These are phyloP conservation scores for Pilatotrama ljubarskyi DNA, from an alignment of 768 basidiomycete species.

Conservation along the genomic window DNA sequence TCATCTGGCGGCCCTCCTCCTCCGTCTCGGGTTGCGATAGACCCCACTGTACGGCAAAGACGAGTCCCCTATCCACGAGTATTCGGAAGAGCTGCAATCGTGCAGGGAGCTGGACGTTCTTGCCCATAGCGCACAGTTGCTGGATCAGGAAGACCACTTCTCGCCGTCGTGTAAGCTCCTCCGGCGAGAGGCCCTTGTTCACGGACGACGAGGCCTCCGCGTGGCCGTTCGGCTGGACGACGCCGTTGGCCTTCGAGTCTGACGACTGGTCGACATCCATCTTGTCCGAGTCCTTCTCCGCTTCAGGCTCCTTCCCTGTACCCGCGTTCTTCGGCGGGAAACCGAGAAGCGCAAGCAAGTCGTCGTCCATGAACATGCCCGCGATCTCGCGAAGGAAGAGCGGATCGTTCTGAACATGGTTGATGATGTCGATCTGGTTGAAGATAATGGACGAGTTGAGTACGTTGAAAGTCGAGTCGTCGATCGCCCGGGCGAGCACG, in stretches of 20 bases:
- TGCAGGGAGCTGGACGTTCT: conserved; percentile 89
- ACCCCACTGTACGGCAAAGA: conserved; percentile 94
- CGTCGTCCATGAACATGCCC: conserved; percentile 70
- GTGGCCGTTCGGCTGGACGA: conserved; percentile 51
- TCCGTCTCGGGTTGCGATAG: conserved; percentile 67
- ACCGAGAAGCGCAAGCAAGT: conserved; percentile 39
- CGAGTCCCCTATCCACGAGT: conserved; percentile 83
- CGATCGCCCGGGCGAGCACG: conserved; percentile 89
- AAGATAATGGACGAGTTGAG: conserved; percentile 97
- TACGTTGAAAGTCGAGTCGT: conserved; percentile 96
- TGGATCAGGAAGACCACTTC: conserved; percentile 88
- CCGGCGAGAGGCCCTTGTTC: conserved; percentile 17
- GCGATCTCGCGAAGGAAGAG: conserved; percentile 79
- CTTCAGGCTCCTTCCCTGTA: conserved; percentile 28
- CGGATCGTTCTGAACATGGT: conserved; percentile 78
- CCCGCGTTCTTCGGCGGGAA: conserved; percentile 17
- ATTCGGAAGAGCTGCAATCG: conserved; percentile 85
- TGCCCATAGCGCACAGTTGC: conserved; percentile 93
- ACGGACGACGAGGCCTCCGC: background rate
- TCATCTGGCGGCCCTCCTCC: conserved; percentile 50
- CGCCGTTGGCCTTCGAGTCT: conserved; percentile 43
- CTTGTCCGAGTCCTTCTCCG: conserved; percentile 27
- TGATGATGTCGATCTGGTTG: conserved; percentile 98
- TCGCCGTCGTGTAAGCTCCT: conserved; percentile 56
- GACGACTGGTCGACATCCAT: conserved; percentile 31